Evolutionary conservation across 129 eudicot species (phyloP), one percentile per base, ranked within the genome.

Genomic region (Escallonia herrerae): DNA sequence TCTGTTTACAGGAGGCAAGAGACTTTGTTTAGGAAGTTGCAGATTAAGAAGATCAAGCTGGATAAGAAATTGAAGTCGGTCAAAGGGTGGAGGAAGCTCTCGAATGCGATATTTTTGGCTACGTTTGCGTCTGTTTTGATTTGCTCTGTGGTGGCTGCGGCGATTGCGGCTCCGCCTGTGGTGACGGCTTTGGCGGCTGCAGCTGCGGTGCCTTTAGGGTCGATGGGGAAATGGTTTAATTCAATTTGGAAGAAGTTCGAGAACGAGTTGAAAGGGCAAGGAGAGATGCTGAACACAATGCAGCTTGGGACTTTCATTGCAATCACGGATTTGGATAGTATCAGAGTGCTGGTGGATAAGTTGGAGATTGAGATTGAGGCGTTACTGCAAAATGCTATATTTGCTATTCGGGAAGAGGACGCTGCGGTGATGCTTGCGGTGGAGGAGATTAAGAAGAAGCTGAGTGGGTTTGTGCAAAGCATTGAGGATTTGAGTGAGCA

Each of bases 181-280:
- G 79, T 89, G 65, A 76, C 87, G 6, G 94, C 96, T 0, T 13
- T 89, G 64, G 94, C 94, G 10, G 96, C 94, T 2, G 96, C 87
- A 0, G 96, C 94, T 3, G 77, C 90, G 0, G 86, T 89, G 76
- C 95, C 96, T 1, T 50, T 83, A 5, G 96, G 96, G 61, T 85
- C 95, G 3, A 83, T 83, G 96, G 96, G 96, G 77, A 80, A 67
- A 54, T 89, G 96, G 90, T 48, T 83, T 3, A 85, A 89, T 61
- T 83, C 95, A 2, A 56, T 86, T 15, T 85, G 96, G 96, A 86
- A 71, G 68, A 86, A 79, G 50, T 81, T 69, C 8, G 96, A 89
- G 65, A 77, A 50, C 2, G 88, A 86, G 37, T 43, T 78, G 59
- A 86, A 58, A 64, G 87, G 77, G 63, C 80, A 83, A 58, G 68